Evolutionary conservation across 192 early-diverging fungal genomes (phyloP).

Genomic region (Entomortierella parvispora): DNA sequence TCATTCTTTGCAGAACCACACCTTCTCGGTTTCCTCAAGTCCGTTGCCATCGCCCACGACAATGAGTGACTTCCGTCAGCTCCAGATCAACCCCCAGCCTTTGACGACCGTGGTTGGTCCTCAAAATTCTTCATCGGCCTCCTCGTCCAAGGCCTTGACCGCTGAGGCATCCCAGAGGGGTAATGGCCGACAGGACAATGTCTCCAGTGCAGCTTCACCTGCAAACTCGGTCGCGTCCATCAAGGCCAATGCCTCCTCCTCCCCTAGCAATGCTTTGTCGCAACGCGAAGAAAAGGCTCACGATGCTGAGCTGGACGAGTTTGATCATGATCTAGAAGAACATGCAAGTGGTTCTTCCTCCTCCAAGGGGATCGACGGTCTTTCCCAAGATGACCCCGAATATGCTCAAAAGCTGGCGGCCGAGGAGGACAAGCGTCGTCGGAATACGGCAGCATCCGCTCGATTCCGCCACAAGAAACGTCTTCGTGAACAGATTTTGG

Average conservation of each 20-base stretch:
- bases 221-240: slow-evolving; percentile 4
- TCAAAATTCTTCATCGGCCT: background rate
- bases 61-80: slow-evolving; percentile 1
- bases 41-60: slow-evolving; percentile 10
- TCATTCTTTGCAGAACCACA: slow-evolving; percentile 8
- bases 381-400: slow-evolving; percentile 30
- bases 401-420: slow-evolving; percentile 23
- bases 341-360: background rate
- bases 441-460: slow-evolving; percentile 96
- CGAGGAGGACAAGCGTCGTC: slow-evolving; percentile 89
- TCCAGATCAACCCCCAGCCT: slow-evolving; percentile 14
- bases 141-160: no score
- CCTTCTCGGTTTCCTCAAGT: slow-evolving; percentile 2
- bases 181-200: slow-evolving; percentile 2
- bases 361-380: slow-evolving; percentile 16
- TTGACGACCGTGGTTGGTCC: background rate
- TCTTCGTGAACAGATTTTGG: slow-evolving; percentile 87
- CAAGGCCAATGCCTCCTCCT: background rate
- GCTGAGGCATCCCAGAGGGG: no score
- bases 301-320: slow-evolving; percentile 41
- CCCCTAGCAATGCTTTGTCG: background rate
- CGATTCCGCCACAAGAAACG: slow-evolving; percentile 97
- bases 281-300: slow-evolving; percentile 7
- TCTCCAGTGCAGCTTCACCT: background rate
- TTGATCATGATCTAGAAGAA: slow-evolving; percentile 23